Evolutionary conservation across 2,329 filamentous ascomycete genomes (phyloP), one percentile per base, ranked within the genome.

Genomic region (Cladobotryum protrusum): DNA sequence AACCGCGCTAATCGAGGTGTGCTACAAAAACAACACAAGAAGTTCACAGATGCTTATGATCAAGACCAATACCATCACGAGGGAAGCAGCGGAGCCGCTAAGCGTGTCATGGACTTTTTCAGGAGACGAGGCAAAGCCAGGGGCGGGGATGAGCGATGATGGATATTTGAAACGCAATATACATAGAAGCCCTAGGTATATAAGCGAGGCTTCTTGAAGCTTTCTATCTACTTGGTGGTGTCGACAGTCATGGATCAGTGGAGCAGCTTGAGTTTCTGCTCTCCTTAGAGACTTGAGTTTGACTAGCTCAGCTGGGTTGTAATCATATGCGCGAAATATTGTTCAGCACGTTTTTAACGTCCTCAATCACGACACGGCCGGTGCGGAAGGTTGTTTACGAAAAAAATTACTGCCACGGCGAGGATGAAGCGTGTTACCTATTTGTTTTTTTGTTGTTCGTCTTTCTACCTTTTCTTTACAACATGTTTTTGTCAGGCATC

Each of bases 61-160:
- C 86, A 89, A 57, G 79, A 81, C 45, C 78, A 77, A 54, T 76
- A 72, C 34, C 75, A 76, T 47, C 84, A 90, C 61, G 84, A 84
- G 32, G 92, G 92, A 41, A 95, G 87, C 67, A 92, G 85, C 56
- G 89, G 89, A 50, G 87, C 90, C 3, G 90, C 91, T 13, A 86
- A 91, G 66, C 84, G 89, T 64, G 93, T 99, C 36, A 97, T 99
- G 91, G 92, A 99, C 71, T 96, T 97, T 69, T 99, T 99, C 75
- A 80, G 93, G 60, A 80, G 91, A 66, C 81, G 91, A 65, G 89
- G 87, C 49, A 89, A 86, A 71, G 88, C 85, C 59, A 77, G 86
- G 62, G 80, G 77, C 49, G 77, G 77, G 35, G 78, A 82, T 53
- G 70, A 75, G 59, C 75, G 76, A 72, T 52, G 42, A 52, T 45